A percentile compares a stretch with the other conserved stretches of the same genome.
Evolutionary conservation across 163 green algal genomes (phyloP).

Genomic region (Volvox carteri): DNA sequence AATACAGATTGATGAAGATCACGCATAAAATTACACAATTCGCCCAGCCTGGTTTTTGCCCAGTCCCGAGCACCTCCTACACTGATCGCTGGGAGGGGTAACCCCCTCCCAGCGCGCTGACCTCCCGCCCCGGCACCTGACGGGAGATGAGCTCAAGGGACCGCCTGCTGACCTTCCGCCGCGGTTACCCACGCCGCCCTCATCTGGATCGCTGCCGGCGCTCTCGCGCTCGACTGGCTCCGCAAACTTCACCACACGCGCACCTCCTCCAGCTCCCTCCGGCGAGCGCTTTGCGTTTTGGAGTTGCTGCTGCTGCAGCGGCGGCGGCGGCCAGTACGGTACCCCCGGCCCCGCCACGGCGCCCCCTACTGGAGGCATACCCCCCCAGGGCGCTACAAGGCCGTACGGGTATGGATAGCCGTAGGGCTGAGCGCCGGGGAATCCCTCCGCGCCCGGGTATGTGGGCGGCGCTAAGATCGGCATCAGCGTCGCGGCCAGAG

Average conservation of each 20-base stretch:
- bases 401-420: conserved; percentile 4
- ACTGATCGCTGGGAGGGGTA: too few relatives aligned
- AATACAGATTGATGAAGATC: too few relatives aligned
- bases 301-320: too few relatives aligned
- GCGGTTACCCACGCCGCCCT: not conserved
- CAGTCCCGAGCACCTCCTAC: too few relatives aligned
- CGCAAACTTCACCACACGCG: not conserved
- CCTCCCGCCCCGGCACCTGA: too few relatives aligned
- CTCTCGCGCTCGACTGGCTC: not conserved
- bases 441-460: not conserved
- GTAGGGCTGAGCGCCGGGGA: not conserved
- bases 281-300: too few relatives aligned
- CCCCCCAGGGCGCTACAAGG: not conserved
- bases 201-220: not conserved
- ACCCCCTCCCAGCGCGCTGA: too few relatives aligned
- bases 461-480: not conserved
- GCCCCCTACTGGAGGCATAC: not conserved
- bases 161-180: not conserved
- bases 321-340: not conserved
- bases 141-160: not conserved
- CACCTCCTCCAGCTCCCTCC: not conserved
- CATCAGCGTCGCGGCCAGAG: not conserved
- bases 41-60: too few relatives aligned
- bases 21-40: too few relatives aligned
- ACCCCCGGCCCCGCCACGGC: not conserved